These are phyloP conservation scores for Tulasnella sp. DNA, from an alignment of 768 basidiomycete species.

Conservation along the genomic window DNA sequence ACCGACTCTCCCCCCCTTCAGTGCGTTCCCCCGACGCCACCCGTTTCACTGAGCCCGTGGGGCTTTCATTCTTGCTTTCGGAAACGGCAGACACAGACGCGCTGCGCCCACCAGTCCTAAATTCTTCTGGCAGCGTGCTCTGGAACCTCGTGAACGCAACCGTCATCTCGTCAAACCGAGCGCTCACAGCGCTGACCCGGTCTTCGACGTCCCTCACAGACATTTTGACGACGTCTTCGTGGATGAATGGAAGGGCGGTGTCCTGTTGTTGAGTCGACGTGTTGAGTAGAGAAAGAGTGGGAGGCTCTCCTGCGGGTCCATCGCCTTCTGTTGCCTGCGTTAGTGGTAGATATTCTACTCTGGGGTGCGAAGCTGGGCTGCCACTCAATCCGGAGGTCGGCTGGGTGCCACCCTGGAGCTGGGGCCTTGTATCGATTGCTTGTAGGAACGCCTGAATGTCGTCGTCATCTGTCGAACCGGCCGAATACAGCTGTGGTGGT, in stretches of 20 bases:
- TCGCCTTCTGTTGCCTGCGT: neutral
- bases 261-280: neutral
- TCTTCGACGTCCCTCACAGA: neutral
- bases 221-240: neutral
- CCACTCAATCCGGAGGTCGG: conserved; percentile 17
- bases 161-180: neutral
- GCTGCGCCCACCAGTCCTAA: neutral
- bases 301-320: neutral
- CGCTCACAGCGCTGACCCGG: neutral
- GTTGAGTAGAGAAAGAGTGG: neutral
- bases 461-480: conserved; percentile 25
- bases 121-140: neutral
- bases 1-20: neutral
- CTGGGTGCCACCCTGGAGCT: conserved; percentile 27
- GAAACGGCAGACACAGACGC: neutral
- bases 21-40: neutral
- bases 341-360: conserved; percentile 12
- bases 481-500: conserved; percentile 8
- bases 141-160: neutral
- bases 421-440: conserved; percentile 27
- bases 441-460: conserved; percentile 27
- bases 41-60: neutral
- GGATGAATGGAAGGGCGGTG: neutral
- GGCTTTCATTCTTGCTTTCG: neutral
- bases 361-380: conserved; percentile 23